Base-by-base conservation (phyloP, 2,329 filamentous ascomycete species). In the Ploettnerulaceae sp. region DNA sequence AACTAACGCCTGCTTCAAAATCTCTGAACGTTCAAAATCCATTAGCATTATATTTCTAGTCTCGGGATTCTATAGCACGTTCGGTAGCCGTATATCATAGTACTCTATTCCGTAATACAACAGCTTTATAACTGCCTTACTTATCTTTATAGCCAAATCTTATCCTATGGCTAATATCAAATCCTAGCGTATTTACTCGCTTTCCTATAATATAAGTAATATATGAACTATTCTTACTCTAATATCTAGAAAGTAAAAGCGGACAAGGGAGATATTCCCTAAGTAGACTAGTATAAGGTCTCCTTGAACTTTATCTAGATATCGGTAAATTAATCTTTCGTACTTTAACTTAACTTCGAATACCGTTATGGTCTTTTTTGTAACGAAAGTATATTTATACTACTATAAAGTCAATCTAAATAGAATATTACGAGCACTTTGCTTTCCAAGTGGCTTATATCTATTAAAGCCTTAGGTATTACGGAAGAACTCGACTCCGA, bases 321-420 rank as follows among this genome's bases (percentile, higher is more conserved):
- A 61, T 9, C 55, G 7, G 48, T 72, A 72, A 0, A 71, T 57
- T 1, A 34, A 37, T 3, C 59, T 61, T 53, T 71, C 65, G 33
- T 69, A 57, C 48, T 65, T 29, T 5, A 71, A 65, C 47, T 66
- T 59, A 4, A 32, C 12, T 25, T 65, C 49, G 15, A 67, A 68
- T 14, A 48, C 60, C 17, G 12, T 20, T 2, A 67, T 57, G 1
- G 64, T 71, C 17, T 65, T 65, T 54, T 75, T 74, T 41, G 63
- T 57, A 21, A 68, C 58, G 35, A 74, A 67, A 2, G 64, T 70
- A 57, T 73, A 74, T 49, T 68, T 64, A 50, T 71, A 65, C 2
- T 49, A 57, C 18, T 66, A 53, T 29, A 74, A 60, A 7, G 64
- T 68, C 3, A 73, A 56, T 44, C 63, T 58, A 51, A 74, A 73